These are phyloP conservation scores for Fagus sylvatica DNA, from an alignment of 306 rosid genomes.

Conservation along the genomic window DNA sequence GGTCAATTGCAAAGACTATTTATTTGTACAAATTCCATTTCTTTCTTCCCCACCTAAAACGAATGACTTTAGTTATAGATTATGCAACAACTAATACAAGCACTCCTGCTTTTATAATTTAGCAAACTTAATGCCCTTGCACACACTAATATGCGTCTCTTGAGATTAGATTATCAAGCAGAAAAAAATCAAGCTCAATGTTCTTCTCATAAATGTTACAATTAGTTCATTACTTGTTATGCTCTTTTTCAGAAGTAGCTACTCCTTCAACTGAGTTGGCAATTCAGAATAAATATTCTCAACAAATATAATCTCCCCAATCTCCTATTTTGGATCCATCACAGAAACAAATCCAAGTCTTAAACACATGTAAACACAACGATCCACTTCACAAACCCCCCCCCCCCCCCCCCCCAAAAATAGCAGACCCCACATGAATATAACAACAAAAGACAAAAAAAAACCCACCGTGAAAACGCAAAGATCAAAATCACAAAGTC, in stretches of 20 bases:
- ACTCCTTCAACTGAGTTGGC: not conserved
- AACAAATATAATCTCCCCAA: not conserved
- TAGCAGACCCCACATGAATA: not conserved
- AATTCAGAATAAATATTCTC: too few relatives aligned
- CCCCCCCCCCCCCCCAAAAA: too few relatives aligned
- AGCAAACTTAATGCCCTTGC: too few relatives aligned
- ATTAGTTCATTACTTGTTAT: not conserved
- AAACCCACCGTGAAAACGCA: not conserved
- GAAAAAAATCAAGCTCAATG: not conserved
- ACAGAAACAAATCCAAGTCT: not conserved
- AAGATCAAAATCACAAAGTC: conserved; percentile 3
- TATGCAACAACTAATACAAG: too few relatives aligned
- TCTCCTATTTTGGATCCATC: not conserved
- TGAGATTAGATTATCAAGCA: not conserved
- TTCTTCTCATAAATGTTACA: not conserved
- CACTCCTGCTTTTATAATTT: too few relatives aligned
- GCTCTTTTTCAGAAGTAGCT: not conserved
- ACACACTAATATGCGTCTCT: not conserved
- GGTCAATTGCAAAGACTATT: not conserved
- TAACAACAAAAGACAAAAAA: not conserved
- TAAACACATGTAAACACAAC: not conserved
- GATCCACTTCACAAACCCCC: not conserved
- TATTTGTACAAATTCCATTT: not conserved
- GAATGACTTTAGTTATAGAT: not conserved
- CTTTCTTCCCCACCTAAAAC: not conserved